Evolutionary conservation across 345 rosid species (phyloP).

Genomic region (Eucalyptus regnans): DNA sequence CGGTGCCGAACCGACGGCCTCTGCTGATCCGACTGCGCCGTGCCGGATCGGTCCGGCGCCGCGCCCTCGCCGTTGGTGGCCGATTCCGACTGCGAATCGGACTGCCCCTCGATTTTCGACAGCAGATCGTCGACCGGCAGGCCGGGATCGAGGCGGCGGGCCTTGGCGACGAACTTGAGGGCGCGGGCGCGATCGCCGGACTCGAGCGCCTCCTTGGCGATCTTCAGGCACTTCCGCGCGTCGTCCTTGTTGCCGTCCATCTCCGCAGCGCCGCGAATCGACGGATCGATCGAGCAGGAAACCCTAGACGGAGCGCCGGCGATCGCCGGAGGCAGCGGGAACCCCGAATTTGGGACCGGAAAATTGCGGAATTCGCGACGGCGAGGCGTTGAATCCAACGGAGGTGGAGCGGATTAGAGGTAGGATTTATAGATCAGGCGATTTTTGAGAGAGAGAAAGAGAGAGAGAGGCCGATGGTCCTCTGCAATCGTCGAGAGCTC

Average conservation of each 20-base stretch:
- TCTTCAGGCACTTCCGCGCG: slow-evolving; percentile 73
- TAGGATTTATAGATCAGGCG: not conserved
- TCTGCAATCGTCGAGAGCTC: not conserved
- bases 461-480: not conserved
- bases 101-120: slow-evolving; percentile 22
- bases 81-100: not conserved
- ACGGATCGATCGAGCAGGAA: not conserved
- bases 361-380: not conserved
- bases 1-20: slow-evolving; percentile 48
- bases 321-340: not conserved
- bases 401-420: not conserved
- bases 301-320: not conserved
- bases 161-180: slow-evolving; percentile 65
- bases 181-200: slow-evolving; percentile 80
- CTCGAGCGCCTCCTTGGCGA: slow-evolving; percentile 64
- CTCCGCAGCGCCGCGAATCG: not conserved
- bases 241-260: slow-evolving; percentile 98
- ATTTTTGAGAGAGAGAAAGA: not conserved
- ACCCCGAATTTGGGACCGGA: not conserved
- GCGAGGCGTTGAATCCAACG: not conserved
- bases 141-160: slow-evolving; percentile 86
- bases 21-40: slow-evolving; percentile 20
- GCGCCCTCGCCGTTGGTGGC: not conserved
- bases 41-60: not conserved
- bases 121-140: slow-evolving; percentile 53